A percentile compares a stretch with the other conserved stretches of the same genome.
phyloP scores from a whole-genome alignment of 1,284 basidiomycete species.

The Cryptococcus amylolentus region DNA sequence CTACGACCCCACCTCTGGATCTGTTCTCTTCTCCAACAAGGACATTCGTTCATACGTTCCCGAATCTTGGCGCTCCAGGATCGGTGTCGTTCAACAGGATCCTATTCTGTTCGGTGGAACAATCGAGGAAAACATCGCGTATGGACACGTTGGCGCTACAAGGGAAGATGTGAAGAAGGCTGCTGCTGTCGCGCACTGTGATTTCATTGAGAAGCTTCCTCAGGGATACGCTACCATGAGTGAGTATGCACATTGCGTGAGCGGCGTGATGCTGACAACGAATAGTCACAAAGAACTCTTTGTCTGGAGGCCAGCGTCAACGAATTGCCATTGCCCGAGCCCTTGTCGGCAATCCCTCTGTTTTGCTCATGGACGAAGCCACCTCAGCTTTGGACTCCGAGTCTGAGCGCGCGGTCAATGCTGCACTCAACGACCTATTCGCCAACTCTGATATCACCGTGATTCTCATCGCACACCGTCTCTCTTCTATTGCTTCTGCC shows the following conservation, averaged over 20 bases:
- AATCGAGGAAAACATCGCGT: slow-evolving; percentile 70
- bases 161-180: slow-evolving; percentile 38
- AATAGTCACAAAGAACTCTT: slow-evolving; percentile 43
- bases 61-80: slow-evolving; percentile 81
- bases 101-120: slow-evolving; percentile 81
- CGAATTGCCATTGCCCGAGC: slow-evolving; percentile 55
- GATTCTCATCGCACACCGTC: slow-evolving; percentile 51
- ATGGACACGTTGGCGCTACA: slow-evolving; percentile 40
- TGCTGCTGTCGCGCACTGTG: slow-evolving; percentile 44
- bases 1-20: slow-evolving; percentile 76
- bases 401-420: slow-evolving; percentile 45
- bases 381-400: slow-evolving; percentile 44
- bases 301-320: slow-evolving; percentile 53
- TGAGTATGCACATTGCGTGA: slow-evolving; percentile 39
- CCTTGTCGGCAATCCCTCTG: slow-evolving; percentile 51
- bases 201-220: slow-evolving; percentile 45
- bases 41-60: slow-evolving; percentile 63
- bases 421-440: slow-evolving; percentile 53
- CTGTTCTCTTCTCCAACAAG: slow-evolving; percentile 70
- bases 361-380: slow-evolving; percentile 51
- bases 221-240: slow-evolving; percentile 61
- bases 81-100: slow-evolving; percentile 56
- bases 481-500: slow-evolving; percentile 54
- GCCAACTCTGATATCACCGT: slow-evolving; percentile 52
- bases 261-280: neutral